Base-by-base conservation (phyloP, 495 filamentous ascomycete genomes). In the Podospora didyma region DNA sequence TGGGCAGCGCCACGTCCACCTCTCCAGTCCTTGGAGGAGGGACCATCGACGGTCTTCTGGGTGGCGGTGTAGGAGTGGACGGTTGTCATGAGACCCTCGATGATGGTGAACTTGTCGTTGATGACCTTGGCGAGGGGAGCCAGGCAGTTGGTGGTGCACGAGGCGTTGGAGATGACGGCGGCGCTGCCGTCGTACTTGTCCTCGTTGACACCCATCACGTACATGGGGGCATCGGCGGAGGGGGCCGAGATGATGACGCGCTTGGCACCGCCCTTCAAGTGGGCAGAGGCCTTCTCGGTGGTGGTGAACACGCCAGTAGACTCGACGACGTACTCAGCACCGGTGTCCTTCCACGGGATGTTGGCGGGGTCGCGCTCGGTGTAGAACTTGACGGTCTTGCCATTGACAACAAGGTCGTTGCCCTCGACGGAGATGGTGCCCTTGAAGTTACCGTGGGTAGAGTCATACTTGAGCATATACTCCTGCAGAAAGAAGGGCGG, bases 261-360 rank as follows among this genome's bases (percentile, higher is more conserved):
- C 90, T 97, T 97, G 73, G 94, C 94, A 75, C 94, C 94, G 71
- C 94, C 94, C 84, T 94, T 93, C 84, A 98, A 84, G 80, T 98
- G 94, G 67, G 86, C 88, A 66, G 82, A 82, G 70, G 94, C 94
- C 88, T 96, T 96, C 57, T 97, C 94, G 62, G 79, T 89, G 77
- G 93, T 97, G 81, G 94, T 98, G 89, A 98, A 98, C 68, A 98
- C 94, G 86, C 94, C 94, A 55, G 94, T 98, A 54, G 94, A 96
- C 85, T 98, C 94, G 72, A 98, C 91, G 63, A 98, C 81, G 84
- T 98, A 98, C 69, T 89, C 85, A 68, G 90, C 94, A 63, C 91
- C 92, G 64, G 89, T 88, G 66, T 91, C 81, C 57, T 68, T 78
- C 94, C 94, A 98, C 72, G 90, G 92, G 78, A 98, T 98, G 77